Evolutionary conservation across 768 basidiomycete genomes (phyloP).

Genomic region (Xerocomellus dryophilus): DNA sequence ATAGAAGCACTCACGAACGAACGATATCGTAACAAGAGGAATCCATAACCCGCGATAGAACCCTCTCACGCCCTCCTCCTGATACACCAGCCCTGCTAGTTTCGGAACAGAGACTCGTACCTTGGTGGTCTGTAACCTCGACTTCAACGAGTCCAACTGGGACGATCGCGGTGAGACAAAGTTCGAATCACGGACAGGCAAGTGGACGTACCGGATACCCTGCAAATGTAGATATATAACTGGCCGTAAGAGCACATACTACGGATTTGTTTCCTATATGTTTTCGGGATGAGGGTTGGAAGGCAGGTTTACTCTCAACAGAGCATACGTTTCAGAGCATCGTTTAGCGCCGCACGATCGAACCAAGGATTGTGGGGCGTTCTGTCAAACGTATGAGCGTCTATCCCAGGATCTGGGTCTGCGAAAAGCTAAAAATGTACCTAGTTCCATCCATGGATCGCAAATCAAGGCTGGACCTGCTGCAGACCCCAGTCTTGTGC

Average conservation of each 20-base stretch:
- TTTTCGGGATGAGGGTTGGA: slow-evolving; percentile 4
- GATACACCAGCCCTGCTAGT: slow-evolving; percentile 70
- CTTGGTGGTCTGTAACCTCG: slow-evolving; percentile 82
- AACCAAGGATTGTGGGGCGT: slow-evolving; percentile 63
- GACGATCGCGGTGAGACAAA: not conserved
- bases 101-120: slow-evolving; percentile 68
- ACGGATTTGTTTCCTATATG: slow-evolving; percentile 76
- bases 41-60: slow-evolving; percentile 92
- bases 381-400: slow-evolving; percentile 24
- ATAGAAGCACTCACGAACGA: slow-evolving; percentile 71
- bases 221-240: slow-evolving; percentile 88
- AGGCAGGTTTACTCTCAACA: not conserved
- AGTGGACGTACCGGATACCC: slow-evolving; percentile 69
- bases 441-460: slow-evolving; percentile 80
- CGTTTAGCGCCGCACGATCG: slow-evolving; percentile 59
- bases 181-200: not conserved
- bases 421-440: slow-evolving; percentile 29
- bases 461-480: slow-evolving; percentile 51
- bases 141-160: slow-evolving; percentile 93
- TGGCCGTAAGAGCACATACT: slow-evolving; percentile 86
- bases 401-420: not conserved
- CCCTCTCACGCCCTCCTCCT: slow-evolving; percentile 82
- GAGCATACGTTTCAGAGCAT: slow-evolving; percentile 62
- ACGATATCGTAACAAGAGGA: slow-evolving; percentile 91
- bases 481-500: slow-evolving; percentile 72